phyloP scores from a whole-genome alignment of 129 eudicot species.

The Pittosporum tobira region DNA sequence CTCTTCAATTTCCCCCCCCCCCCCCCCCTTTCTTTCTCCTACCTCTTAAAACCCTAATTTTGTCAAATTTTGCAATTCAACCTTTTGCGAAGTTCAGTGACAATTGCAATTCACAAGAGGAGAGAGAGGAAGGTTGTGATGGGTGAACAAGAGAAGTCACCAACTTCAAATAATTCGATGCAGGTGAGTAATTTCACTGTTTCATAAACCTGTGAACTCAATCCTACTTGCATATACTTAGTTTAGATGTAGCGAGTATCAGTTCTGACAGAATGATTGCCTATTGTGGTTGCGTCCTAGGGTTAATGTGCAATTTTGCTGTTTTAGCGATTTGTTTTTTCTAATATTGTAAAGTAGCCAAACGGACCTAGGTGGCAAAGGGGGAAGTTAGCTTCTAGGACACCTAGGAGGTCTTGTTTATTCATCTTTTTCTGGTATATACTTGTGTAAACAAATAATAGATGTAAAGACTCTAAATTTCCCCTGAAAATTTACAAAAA shows the following conservation, averaged over 20 bases:
- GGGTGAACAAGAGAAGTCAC: constrained; percentile 65
- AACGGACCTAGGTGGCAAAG: no score
- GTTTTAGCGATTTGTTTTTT: neutral
- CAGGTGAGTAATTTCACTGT: constrained; percentile 36
- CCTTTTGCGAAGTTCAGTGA: constrained; percentile 1
- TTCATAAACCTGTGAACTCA: neutral
- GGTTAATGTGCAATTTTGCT: neutral
- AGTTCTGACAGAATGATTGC: no score
- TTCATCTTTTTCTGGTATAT: no score
- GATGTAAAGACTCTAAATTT: no score
- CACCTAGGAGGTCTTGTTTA: no score
- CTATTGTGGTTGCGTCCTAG: no score
- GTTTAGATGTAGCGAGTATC: no score
- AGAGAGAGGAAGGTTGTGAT: constrained; percentile 13
- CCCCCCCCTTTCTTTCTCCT: constrained; percentile 17
- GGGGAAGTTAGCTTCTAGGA: no score
- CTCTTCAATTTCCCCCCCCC: constrained; percentile 3
- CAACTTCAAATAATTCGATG: constrained; percentile 44
- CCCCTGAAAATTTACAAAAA: no score
- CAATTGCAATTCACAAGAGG: constrained; percentile 4
- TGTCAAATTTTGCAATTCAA: neutral
- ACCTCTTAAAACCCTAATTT: constrained; percentile 29
- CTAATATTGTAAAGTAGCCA: no score
- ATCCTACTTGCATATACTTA: neutral
- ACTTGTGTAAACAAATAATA: no score